Evolutionary conservation across 768 basidiomycete species (phyloP).

Genomic region (Scleroderma bovista): DNA sequence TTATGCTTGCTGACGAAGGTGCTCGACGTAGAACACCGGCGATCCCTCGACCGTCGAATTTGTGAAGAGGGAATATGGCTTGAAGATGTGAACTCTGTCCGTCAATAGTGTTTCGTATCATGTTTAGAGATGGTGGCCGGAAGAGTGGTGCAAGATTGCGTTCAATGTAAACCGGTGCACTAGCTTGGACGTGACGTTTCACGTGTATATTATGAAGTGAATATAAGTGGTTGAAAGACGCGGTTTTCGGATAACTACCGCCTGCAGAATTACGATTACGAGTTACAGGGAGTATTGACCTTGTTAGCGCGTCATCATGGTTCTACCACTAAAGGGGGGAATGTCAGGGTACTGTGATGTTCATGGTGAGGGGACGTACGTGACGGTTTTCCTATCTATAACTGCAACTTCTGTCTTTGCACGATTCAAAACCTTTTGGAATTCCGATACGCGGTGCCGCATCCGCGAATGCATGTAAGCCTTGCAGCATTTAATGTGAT

Average conservation of each 20-base stretch:
- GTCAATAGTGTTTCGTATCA: neutral
- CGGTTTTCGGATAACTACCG: too few species aligned
- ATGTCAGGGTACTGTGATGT: conserved; percentile 4
- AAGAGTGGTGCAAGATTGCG: too few species aligned
- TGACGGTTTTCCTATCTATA: conserved; percentile 86
- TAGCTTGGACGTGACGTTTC: too few species aligned
- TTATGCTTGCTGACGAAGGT: neutral
- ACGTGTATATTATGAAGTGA: too few species aligned
- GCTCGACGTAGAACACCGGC: conserved; percentile 58
- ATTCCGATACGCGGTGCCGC: conserved; percentile 89
- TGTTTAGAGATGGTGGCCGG: too few species aligned
- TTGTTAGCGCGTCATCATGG: conserved; percentile 48
- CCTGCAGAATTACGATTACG: neutral
- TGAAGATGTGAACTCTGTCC: neutral
- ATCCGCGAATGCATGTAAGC: conserved; percentile 99
- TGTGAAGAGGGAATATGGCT: conserved; percentile 40
- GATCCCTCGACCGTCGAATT: conserved; percentile 49
- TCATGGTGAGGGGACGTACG: conserved; percentile 38
- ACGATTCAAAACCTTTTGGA: conserved; percentile 92
- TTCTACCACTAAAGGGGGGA: conserved; percentile 43
- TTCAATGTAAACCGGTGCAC: too few species aligned
- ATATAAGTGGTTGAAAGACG: too few species aligned
- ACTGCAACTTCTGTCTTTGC: conserved; percentile 89
- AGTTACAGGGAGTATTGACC: neutral
- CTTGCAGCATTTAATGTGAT: conserved; percentile 98